These are phyloP conservation scores for Cladosporium sp. DNA, from an alignment of 2,329 filamentous ascomycete species.

Conservation along the genomic window DNA sequence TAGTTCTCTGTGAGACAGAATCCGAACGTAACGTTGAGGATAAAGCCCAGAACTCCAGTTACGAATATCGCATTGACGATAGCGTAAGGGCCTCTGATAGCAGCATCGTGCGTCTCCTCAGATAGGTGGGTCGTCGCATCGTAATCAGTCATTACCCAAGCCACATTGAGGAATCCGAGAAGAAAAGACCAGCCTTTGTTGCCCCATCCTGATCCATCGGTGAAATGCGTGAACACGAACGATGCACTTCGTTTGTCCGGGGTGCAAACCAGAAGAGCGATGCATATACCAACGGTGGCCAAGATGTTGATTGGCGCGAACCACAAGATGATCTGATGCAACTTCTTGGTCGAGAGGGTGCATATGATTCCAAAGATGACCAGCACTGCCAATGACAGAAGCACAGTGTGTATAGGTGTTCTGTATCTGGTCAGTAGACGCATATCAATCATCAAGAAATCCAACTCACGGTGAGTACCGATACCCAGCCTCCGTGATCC, in stretches of 20 bases:
- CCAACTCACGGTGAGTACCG: constrained; percentile 57
- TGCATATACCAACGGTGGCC: constrained; percentile 61
- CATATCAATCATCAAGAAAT: neutral
- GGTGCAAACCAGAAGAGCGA: constrained; percentile 59
- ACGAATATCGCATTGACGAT: constrained; percentile 58
- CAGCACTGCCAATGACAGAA: constrained; percentile 58
- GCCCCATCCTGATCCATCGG: constrained; percentile 54
- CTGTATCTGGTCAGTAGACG: constrained; percentile 39
- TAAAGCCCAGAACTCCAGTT: constrained; percentile 56
- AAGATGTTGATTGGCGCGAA: constrained; percentile 66
- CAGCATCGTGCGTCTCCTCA: constrained; percentile 55
- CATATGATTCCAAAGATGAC: constrained; percentile 60
- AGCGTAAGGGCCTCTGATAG: constrained; percentile 56
- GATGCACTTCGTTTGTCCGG: constrained; percentile 53
- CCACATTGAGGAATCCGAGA: constrained; percentile 61
- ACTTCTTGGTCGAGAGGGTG: constrained; percentile 60
- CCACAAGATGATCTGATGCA: constrained; percentile 63
- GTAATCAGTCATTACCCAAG: constrained; percentile 62
- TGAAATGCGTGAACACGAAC: constrained; percentile 56
- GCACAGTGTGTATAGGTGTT: constrained; percentile 58
- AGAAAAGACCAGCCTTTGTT: constrained; percentile 58
- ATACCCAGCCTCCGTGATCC: constrained; percentile 51
- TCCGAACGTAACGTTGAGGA: constrained; percentile 60
- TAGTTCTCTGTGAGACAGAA: constrained; percentile 56
- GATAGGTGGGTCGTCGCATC: constrained; percentile 51